Evolutionary conservation across 2,329 filamentous ascomycete genomes (phyloP).

Genomic region (Colletotrichum brevisporum): DNA sequence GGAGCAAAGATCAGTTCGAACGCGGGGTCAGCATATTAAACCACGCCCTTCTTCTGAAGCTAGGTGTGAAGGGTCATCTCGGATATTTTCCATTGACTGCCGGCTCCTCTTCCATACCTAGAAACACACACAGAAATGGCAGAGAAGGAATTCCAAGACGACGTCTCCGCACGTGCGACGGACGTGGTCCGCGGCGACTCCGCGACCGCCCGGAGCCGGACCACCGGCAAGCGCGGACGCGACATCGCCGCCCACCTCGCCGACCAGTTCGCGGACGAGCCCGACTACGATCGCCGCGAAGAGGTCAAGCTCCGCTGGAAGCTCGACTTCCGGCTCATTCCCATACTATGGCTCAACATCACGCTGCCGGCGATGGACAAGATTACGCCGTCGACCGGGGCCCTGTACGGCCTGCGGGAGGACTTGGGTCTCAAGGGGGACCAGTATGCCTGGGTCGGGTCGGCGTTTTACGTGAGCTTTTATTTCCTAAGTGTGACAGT

Average conservation of each 20-base stretch:
- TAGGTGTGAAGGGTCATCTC: too few species aligned
- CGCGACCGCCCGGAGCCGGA: neutral
- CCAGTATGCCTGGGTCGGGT: constrained; percentile 47
- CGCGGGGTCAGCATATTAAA: neutral
- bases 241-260: neutral
- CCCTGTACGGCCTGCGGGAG: constrained; percentile 46
- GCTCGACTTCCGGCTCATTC: neutral
- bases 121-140: neutral
- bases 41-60: neutral
- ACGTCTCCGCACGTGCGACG: neutral
- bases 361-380: constrained; percentile 50
- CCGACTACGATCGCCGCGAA: neutral
- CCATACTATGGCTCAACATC: constrained; percentile 42
- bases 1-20: neutral
- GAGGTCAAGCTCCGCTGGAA: neutral
- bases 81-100: too few species aligned
- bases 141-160: neutral
- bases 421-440: constrained; percentile 45
- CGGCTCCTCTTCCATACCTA: too few species aligned
- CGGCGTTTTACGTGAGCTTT: constrained; percentile 45
- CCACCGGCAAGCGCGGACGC: too few species aligned
- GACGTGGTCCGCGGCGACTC: neutral
- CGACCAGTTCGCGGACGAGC: neutral
- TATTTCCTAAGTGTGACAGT: neutral
- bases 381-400: constrained; percentile 48